Conservation (phyloP, 228 moss, liverwort and hornwort species). For the Sphagnum fallax region DNA sequence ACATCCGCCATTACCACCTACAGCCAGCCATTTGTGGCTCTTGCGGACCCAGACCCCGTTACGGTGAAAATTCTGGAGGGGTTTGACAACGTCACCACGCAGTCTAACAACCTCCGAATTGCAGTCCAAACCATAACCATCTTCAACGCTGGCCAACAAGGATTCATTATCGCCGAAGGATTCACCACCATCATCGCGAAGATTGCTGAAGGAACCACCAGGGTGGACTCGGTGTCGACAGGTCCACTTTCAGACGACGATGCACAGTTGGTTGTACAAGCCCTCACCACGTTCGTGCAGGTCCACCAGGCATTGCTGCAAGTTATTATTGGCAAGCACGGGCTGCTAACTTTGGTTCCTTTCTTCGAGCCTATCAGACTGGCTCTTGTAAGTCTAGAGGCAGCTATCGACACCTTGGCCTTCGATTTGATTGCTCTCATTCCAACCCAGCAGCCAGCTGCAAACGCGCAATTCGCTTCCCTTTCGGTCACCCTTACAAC, state of each 20-base stretch:
- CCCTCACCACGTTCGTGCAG: slow-evolving; percentile 7
- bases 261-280: slow-evolving; percentile 4
- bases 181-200: neutral
- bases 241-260: slow-evolving; percentile 6
- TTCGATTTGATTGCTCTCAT: slow-evolving; percentile 11
- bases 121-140: neutral
- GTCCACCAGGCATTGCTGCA: slow-evolving; percentile 10
- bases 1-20: too few relatives aligned
- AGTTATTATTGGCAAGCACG: slow-evolving; percentile 6
- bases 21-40: too few relatives aligned
- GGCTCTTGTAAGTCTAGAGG: slow-evolving; percentile 6
- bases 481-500: neutral
- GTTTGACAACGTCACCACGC: slow-evolving; percentile 3
- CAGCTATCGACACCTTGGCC: slow-evolving; percentile 4
- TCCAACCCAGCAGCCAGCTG: slow-evolving; percentile 4
- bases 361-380: slow-evolving; percentile 10
- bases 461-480: slow-evolving; percentile 4
- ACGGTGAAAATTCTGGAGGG: neutral
- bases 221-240: slow-evolving; percentile 1
- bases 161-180: slow-evolving; percentile 1
- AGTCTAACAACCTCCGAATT: slow-evolving; percentile 1
- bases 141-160: neutral
- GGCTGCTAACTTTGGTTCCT: neutral
- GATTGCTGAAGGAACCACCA: slow-evolving; percentile 1
- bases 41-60: too few relatives aligned